These are phyloP conservation scores for Furcasterigmium sp. DNA, from an alignment of 2,329 filamentous ascomycete species.

Conservation along the genomic window DNA sequence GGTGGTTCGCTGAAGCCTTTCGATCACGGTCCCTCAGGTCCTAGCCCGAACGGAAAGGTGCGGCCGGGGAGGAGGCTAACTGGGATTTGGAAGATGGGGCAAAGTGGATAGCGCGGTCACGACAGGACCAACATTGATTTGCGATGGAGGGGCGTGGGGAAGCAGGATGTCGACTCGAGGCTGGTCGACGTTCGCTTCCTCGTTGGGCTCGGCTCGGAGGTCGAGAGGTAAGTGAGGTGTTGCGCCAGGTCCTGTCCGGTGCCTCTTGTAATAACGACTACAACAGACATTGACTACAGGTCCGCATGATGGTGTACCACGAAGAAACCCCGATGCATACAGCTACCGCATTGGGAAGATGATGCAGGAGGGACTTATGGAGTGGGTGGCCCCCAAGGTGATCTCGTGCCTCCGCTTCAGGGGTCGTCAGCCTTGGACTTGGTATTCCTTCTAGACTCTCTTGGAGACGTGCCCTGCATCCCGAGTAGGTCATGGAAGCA, in stretches of 20 bases:
- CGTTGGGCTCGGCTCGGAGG: neutral
- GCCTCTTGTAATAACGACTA: conserved; percentile 8
- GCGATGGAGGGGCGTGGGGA: neutral
- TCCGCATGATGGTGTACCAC: neutral
- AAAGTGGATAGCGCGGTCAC: neutral
- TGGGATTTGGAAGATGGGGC: neutral
- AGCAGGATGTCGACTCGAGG: neutral
- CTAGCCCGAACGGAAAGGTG: neutral
- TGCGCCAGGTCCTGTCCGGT: conserved; percentile 8
- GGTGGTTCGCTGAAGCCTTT: neutral
- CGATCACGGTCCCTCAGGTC: neutral
- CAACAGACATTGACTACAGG: conserved; percentile 2
- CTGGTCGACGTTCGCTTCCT: conserved; percentile 2
- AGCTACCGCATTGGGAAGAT: conserved; percentile 9
- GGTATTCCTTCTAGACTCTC: neutral
- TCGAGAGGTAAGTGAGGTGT: conserved; percentile 8
- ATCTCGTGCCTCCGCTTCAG: neutral
- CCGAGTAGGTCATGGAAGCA: neutral
- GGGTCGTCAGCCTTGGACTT: neutral
- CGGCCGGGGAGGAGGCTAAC: neutral
- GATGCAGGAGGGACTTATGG: conserved; percentile 8
- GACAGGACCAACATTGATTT: neutral
- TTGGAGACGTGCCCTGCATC: conserved; percentile 7
- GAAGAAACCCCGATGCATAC: conserved; percentile 3
- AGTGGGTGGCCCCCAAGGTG: neutral